These are phyloP conservation scores for Atkinsonella texensis DNA, from an alignment of 2,329 filamentous ascomycete species.

Conservation along the genomic window DNA sequence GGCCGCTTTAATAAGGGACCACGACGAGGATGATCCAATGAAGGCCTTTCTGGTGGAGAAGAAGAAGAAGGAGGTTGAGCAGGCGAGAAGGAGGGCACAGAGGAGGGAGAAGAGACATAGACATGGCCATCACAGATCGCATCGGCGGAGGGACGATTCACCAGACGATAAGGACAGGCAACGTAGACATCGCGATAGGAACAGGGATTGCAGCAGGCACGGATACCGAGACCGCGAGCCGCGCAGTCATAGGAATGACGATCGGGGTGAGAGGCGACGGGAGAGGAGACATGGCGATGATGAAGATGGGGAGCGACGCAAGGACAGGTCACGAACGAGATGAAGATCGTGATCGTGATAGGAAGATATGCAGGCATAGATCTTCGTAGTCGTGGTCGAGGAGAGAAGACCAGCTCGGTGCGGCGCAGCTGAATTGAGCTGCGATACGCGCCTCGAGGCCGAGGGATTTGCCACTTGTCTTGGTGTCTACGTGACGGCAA, in stretches of 20 bases:
- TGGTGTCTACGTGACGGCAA: no score
- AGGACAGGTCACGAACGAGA: slow-evolving; percentile 6
- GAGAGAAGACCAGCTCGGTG: slow-evolving; percentile 17
- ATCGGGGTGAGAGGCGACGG: slow-evolving; percentile 14
- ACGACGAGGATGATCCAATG: slow-evolving; percentile 97
- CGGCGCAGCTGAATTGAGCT: slow-evolving; percentile 17
- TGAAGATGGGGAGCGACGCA: slow-evolving; percentile 9
- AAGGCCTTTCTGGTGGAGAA: slow-evolving; percentile 80
- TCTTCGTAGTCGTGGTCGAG: slow-evolving; percentile 16
- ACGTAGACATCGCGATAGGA: slow-evolving; percentile 8
- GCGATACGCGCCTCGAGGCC: no score
- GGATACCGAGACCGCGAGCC: slow-evolving; percentile 8
- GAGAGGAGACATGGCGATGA: slow-evolving; percentile 14
- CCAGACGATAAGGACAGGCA: slow-evolving; percentile 16
- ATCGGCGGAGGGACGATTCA: slow-evolving; percentile 21
- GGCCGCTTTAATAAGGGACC: slow-evolving; percentile 58
- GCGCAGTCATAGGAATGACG: background rate
- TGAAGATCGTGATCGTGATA: slow-evolving; percentile 18
- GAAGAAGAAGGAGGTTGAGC: slow-evolving; percentile 78
- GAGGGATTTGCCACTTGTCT: no score
- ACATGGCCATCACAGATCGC: slow-evolving; percentile 25
- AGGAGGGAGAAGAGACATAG: slow-evolving; percentile 35
- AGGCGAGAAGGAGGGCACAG: slow-evolving; percentile 44
- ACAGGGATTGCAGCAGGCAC: slow-evolving; percentile 14
- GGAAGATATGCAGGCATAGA: slow-evolving; percentile 14